A percentile compares a stretch with the other conserved stretches of the same genome.
Evolutionary conservation across 2,329 filamentous ascomycete species (phyloP).

Genomic region (Arthrobotrys sinensis): DNA sequence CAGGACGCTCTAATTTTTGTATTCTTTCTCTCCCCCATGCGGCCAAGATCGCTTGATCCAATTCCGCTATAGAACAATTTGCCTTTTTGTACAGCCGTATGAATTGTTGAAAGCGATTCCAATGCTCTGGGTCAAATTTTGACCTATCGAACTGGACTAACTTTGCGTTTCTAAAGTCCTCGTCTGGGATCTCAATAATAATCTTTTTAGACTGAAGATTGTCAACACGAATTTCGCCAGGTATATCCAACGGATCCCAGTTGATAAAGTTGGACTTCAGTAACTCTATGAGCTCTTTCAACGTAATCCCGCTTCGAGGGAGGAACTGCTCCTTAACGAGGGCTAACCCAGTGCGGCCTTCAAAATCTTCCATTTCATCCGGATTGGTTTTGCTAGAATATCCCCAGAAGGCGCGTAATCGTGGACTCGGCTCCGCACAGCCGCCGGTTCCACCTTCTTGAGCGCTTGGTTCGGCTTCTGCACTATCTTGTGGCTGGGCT

Average conservation of each 20-base stretch:
- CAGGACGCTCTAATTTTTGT: no score
- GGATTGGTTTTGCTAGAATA: background rate
- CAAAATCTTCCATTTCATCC: background rate
- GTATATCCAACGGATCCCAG: background rate
- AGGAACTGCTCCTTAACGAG: conserved; percentile 11
- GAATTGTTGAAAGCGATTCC: conserved; percentile 7
- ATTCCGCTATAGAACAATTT: conserved; percentile 3
- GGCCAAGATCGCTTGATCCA: background rate
- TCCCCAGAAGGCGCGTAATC: background rate
- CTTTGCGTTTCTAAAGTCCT: background rate
- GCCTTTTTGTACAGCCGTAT: conserved; percentile 7
- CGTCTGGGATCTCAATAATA: background rate
- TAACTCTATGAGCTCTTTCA: background rate
- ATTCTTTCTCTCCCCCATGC: no score
- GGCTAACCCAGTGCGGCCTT: background rate
- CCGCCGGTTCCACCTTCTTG: no score
- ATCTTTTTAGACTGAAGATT: background rate
- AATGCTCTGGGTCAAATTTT: background rate
- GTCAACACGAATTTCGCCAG: no score
- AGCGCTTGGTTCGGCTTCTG: no score
- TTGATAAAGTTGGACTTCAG: conserved; percentile 13
- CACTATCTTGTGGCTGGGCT: no score
- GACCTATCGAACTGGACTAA: background rate
- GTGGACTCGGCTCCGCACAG: no score
- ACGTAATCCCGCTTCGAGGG: background rate